Percentiles rank a stretch among this genome's conserved stretches.
These are phyloP conservation scores for Fusarium begoniae DNA, from an alignment of 2,329 filamentous ascomycete species.

Conservation along the genomic window DNA sequence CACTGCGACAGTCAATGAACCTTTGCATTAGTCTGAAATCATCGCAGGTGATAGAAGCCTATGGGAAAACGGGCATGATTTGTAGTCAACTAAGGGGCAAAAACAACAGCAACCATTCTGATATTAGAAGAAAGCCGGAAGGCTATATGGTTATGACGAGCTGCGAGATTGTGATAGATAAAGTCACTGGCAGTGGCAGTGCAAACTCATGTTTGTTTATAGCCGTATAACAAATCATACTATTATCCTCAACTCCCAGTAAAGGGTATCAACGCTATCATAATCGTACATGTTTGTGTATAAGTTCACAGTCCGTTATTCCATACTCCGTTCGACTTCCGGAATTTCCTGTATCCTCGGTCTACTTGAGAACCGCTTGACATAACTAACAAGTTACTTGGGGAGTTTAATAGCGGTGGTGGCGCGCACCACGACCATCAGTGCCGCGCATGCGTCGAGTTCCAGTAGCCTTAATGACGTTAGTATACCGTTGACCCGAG, in stretches of 20 bases:
- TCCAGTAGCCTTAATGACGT: conserved; percentile 69
- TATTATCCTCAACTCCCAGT: conserved; percentile 24
- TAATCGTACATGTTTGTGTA: conserved; percentile 34
- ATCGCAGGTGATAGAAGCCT: not conserved
- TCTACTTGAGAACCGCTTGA: not conserved
- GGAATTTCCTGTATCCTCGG: conserved; percentile 4
- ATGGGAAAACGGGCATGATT: no score
- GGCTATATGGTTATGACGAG: not conserved
- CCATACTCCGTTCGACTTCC: not conserved
- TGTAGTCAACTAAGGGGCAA: not conserved
- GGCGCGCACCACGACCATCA: conserved; percentile 69
- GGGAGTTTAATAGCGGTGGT: conserved; percentile 34
- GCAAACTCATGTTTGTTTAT: conserved; percentile 5
- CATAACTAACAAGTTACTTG: not conserved
- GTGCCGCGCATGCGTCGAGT: conserved; percentile 79
- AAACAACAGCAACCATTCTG: not conserved
- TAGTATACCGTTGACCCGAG: conserved; percentile 1
- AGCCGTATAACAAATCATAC: conserved; percentile 15
- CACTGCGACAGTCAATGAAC: no score
- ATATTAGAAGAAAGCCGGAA: not conserved
- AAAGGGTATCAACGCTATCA: conserved; percentile 31
- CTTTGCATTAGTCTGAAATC: not conserved
- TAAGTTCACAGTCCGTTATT: not conserved
- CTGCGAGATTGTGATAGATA: conserved; percentile 25
- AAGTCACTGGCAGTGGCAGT: conserved; percentile 14